phyloP scores from a whole-genome alignment of 2,329 filamentous ascomycete species.

The Esteya vermicola region DNA sequence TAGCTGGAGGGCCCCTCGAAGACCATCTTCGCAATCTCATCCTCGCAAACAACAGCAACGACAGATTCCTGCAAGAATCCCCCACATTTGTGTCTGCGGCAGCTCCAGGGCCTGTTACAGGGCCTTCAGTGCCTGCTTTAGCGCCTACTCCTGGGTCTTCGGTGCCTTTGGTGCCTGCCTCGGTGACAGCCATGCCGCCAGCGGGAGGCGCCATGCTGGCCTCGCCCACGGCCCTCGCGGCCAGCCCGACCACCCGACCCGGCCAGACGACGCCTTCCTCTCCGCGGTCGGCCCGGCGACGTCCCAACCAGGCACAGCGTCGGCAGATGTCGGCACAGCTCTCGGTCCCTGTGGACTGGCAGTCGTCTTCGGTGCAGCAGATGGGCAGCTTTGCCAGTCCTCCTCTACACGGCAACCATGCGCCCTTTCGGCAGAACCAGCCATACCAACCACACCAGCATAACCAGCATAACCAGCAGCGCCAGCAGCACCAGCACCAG shows the following conservation, averaged over 20 bases:
- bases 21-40: slow-evolving; percentile 12
- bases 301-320: slow-evolving; percentile 48
- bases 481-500: slow-evolving; percentile 10
- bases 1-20: slow-evolving; percentile 9
- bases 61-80: background rate
- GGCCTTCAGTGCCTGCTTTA: background rate
- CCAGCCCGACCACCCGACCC: background rate
- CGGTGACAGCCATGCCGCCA: too few species aligned
- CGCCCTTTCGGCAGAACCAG: too few species aligned
- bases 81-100: background rate
- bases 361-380: slow-evolving; percentile 17
- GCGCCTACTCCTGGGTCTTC: background rate
- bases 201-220: too few species aligned
- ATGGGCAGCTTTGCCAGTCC: slow-evolving; percentile 17
- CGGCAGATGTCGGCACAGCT: slow-evolving; percentile 48
- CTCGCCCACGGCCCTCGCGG: background rate
- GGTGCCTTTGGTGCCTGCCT: too few species aligned
- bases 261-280: slow-evolving; percentile 2
- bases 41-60: slow-evolving; percentile 8
- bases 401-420: slow-evolving; percentile 16
- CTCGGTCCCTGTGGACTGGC: slow-evolving; percentile 37
- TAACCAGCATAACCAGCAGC: slow-evolving; percentile 15
- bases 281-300: slow-evolving; percentile 22
- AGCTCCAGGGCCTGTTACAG: background rate
- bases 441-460: slow-evolving; percentile 18